Conservation (phyloP, 257 asterid genomes). For the Solanum chaucha region DNA sequence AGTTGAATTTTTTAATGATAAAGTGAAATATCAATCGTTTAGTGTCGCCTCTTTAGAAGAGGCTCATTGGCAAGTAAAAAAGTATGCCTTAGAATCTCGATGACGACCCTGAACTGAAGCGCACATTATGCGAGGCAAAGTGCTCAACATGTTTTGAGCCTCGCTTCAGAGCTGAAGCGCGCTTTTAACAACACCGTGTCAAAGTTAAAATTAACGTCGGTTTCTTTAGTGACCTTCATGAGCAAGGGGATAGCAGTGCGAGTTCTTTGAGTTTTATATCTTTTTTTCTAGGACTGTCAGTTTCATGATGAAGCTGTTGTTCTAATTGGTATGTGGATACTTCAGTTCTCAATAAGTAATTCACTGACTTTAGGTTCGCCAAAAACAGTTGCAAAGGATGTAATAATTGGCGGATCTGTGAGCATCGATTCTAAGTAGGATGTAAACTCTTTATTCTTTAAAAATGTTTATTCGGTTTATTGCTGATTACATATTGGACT, state of each 20-base stretch:
- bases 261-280: not conserved
- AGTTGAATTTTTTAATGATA: too few species aligned
- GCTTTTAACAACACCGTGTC: not conserved
- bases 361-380: not conserved
- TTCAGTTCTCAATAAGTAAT: not conserved
- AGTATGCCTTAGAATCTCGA: not conserved
- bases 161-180: not conserved
- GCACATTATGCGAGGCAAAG: not conserved
- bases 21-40: too few species aligned
- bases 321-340: not conserved
- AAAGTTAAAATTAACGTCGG: not conserved
- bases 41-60: not conserved
- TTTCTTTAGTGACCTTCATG: not conserved
- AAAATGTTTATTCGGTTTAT: not conserved
- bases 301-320: not conserved
- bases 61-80: not conserved
- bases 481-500: not conserved
- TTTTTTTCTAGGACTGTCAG: not conserved
- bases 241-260: not conserved
- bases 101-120: not conserved
- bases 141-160: not conserved
- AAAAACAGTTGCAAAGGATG: not conserved
- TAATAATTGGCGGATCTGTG: not conserved
- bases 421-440: not conserved
- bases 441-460: not conserved